These are phyloP conservation scores for Persicaria maculosa DNA, from an alignment of 148 eudicot species.

Conservation along the genomic window DNA sequence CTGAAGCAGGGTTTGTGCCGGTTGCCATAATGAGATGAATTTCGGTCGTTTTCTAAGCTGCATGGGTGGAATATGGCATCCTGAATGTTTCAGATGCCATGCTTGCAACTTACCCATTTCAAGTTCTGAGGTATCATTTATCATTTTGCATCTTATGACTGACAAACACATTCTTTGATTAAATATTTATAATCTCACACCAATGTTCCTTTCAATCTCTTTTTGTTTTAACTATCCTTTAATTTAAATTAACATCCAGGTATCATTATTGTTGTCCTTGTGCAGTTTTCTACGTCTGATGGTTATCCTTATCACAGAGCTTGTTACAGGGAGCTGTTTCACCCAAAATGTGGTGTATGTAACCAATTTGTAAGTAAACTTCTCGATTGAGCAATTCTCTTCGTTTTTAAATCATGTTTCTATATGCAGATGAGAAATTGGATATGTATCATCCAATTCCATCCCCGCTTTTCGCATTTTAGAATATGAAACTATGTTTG, in stretches of 20 bases:
- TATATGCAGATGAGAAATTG: neutral
- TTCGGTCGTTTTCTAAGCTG: conserved; percentile 69
- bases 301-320: conserved; percentile 65
- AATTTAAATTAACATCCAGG: neutral
- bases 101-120: conserved; percentile 67
- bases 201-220: neutral
- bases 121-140: conserved; percentile 58
- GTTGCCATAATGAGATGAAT: conserved; percentile 67
- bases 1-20: conserved; percentile 59
- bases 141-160: neutral
- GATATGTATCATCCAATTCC: neutral
- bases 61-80: conserved; percentile 84
- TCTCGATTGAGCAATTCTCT: neutral
- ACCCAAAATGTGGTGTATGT: conserved; percentile 81
- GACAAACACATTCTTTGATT: neutral
- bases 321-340: conserved; percentile 77
- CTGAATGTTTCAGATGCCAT: conserved; percentile 76
- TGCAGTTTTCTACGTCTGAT: conserved; percentile 73
- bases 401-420: neutral
- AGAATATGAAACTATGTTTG: neutral
- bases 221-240: neutral
- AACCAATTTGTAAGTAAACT: conserved; percentile 59
- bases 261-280: neutral
- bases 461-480: neutral
- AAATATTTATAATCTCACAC: neutral